phyloP scores from a whole-genome alignment of 495 filamentous ascomycete genomes.

The Sphaerosporella brunnea region DNA sequence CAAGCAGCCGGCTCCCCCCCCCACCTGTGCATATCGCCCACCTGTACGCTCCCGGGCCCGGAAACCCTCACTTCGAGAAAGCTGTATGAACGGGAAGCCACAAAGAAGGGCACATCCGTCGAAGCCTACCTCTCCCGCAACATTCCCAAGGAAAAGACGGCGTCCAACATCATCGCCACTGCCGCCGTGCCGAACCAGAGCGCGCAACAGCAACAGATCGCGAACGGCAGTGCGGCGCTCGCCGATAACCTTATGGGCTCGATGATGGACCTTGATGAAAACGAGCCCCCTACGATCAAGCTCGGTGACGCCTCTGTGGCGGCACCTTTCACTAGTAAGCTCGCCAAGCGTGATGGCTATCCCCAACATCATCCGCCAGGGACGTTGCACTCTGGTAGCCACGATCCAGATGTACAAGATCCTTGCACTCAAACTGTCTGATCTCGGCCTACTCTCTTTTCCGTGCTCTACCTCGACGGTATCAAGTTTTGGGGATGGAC shows the following conservation, averaged over 20 bases:
- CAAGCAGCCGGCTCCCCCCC: slow-evolving; percentile 77
- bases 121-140: too few relatives aligned
- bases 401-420: slow-evolving; percentile 99
- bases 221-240: slow-evolving; percentile 52
- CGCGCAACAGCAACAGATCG: slow-evolving; percentile 39
- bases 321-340: slow-evolving; percentile 92
- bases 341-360: slow-evolving; percentile 94
- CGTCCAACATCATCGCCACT: too few relatives aligned
- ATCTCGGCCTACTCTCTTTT: slow-evolving; percentile 92
- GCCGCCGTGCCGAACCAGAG: too few relatives aligned
- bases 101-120: slow-evolving; percentile 44
- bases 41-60: slow-evolving; percentile 76
- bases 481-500: slow-evolving; percentile 96
- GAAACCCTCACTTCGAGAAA: slow-evolving; percentile 89
- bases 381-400: slow-evolving; percentile 87
- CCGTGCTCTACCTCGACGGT: too few relatives aligned
- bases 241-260: slow-evolving; percentile 72
- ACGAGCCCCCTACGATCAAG: slow-evolving; percentile 91
- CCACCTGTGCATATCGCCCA: slow-evolving; percentile 82
- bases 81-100: slow-evolving; percentile 68
- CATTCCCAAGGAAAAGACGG: too few relatives aligned
- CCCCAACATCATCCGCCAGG: slow-evolving; percentile 95
- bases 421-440: slow-evolving; percentile 83
- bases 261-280: slow-evolving; percentile 85
- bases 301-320: slow-evolving; percentile 94